These are phyloP conservation scores for Funneliformis geosporum DNA, from an alignment of 192 early-diverging fungal genomes.

Conservation along the genomic window DNA sequence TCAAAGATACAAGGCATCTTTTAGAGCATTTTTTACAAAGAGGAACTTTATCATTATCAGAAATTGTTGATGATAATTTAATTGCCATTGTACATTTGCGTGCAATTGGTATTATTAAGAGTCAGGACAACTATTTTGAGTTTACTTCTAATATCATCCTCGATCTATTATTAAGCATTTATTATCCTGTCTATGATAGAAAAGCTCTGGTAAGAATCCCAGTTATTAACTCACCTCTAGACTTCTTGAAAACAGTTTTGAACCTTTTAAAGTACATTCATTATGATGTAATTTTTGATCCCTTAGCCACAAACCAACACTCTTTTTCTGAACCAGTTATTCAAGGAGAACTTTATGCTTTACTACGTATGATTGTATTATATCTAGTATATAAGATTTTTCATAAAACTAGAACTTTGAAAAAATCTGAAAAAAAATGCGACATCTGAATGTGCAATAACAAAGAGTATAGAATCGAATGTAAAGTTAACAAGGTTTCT, in stretches of 20 bases:
- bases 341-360: slow-evolving; percentile 1
- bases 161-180: background rate
- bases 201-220: background rate
- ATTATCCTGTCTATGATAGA: background rate
- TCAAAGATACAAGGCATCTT: background rate
- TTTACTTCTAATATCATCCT: slow-evolving; percentile 1
- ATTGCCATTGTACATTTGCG: background rate
- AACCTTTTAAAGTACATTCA: background rate
- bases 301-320: too few relatives aligned
- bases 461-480: background rate
- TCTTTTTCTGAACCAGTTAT: background rate
- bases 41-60: background rate
- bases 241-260: background rate
- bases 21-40: background rate
- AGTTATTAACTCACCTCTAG: background rate
- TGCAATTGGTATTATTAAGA: background rate
- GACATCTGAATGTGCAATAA: background rate
- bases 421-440: background rate
- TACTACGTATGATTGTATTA: background rate
- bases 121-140: background rate
- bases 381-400: background rate
- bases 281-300: background rate
- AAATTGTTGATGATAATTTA: background rate
- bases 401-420: background rate
- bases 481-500: background rate